Conservation (phyloP, 2,329 filamentous ascomycete genomes). For the Dryadomyces quercivorus region DNA sequence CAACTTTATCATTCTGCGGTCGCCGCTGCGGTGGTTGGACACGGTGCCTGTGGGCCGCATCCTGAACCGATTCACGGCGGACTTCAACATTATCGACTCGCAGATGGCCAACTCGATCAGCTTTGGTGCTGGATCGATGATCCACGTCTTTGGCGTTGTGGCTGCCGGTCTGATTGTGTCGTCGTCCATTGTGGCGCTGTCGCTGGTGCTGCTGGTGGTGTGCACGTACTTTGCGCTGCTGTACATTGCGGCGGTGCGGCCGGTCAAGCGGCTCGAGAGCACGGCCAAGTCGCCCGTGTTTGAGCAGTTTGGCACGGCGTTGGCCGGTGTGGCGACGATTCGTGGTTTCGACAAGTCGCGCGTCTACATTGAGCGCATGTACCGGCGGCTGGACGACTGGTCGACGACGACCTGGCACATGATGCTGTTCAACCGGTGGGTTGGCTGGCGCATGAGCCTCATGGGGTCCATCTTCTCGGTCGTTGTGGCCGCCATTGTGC, state of each 20-base stretch:
- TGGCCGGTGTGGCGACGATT: conserved; percentile 63
- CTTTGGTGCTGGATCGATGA: conserved; percentile 44
- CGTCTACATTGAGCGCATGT: conserved; percentile 59
- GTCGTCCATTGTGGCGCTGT: conserved; percentile 50
- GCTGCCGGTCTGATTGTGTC: conserved; percentile 58
- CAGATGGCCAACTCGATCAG: conserved; percentile 51
- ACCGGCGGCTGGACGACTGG: conserved; percentile 55
- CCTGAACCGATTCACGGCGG: conserved; percentile 65
- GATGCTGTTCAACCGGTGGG: conserved; percentile 66
- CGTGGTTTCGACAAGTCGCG: conserved; percentile 60
- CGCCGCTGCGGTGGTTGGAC: conserved; percentile 69
- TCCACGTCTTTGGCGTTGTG: conserved; percentile 54
- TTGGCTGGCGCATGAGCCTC: conserved; percentile 58
- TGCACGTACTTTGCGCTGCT: conserved; percentile 44
- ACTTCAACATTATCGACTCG: conserved; percentile 64
- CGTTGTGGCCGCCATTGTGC: conserved; percentile 51
- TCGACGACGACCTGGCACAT: conserved; percentile 53
- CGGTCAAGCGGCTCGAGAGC: conserved; percentile 66
- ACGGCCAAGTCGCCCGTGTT: conserved; percentile 69
- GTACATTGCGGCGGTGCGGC: conserved; percentile 60
- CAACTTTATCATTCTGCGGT: conserved; percentile 53
- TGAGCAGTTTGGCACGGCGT: conserved; percentile 63
- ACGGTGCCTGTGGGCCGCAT: conserved; percentile 67
- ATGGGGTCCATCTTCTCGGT: conserved; percentile 58
- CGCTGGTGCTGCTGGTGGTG: conserved; percentile 42